phyloP scores from a whole-genome alignment of 1,284 basidiomycete genomes.

The Irpex rosettiformis region DNA sequence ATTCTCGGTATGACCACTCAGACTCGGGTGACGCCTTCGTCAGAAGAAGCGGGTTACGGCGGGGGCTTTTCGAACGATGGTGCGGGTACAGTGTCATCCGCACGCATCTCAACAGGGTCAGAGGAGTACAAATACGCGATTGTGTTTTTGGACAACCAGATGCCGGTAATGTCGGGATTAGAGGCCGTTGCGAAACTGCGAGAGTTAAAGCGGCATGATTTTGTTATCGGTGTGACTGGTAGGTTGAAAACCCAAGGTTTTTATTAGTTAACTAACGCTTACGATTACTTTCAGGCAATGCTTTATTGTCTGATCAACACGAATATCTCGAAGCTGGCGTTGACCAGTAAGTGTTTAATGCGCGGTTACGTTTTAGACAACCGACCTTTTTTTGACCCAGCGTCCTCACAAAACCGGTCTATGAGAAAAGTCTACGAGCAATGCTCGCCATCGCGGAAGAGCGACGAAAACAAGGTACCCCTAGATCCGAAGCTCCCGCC shows the following conservation, averaged over 20 bases:
- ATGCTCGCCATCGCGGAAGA: conserved; percentile 33
- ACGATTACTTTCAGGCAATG: conserved; percentile 57
- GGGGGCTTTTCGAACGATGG: conserved; percentile 18
- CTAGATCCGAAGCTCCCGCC: not conserved
- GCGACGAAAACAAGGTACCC: conserved; percentile 22
- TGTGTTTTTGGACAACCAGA: conserved; percentile 85
- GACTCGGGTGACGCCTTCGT: conserved; percentile 28
- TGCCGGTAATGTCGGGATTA: conserved; percentile 81
- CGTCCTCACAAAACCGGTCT: conserved; percentile 35
- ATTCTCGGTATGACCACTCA: conserved; percentile 40
- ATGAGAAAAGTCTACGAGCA: conserved; percentile 32
- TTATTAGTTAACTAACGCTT: conserved; percentile 16
- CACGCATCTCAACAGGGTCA: conserved; percentile 11
- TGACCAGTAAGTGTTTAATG: conserved; percentile 54
- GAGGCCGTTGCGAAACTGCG: conserved; percentile 68
- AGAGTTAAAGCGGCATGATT: conserved; percentile 62
- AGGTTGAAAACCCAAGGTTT: conserved; percentile 32
- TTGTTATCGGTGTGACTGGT: conserved; percentile 78
- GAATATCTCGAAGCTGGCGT: conserved; percentile 79
- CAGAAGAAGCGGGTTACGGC: conserved; percentile 28
- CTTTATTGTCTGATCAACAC: conserved; percentile 62
- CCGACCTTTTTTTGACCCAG: conserved; percentile 22
- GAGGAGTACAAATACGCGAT: conserved; percentile 53
- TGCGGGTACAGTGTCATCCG: conserved; percentile 12
- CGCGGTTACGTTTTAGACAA: not conserved